phyloP scores from a whole-genome alignment of 345 rosid species.

The Bretschneidera sinensis region DNA sequence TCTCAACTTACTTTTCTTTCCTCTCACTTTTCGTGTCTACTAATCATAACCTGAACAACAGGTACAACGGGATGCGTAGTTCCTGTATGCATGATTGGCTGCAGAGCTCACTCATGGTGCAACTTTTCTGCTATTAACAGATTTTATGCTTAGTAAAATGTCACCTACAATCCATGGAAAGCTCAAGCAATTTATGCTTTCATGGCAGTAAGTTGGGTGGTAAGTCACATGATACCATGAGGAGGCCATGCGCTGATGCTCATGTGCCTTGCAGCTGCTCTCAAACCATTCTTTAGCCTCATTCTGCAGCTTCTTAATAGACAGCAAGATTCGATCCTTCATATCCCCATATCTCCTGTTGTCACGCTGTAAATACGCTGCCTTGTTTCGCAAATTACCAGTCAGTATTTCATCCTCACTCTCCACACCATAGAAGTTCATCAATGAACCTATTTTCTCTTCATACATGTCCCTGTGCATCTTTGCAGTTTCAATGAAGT shows the following conservation, averaged over 20 bases:
- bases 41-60: too few relatives aligned
- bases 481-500: slow-evolving; percentile 43
- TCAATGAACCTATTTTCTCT: slow-evolving; percentile 56
- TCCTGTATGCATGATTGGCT: too few relatives aligned
- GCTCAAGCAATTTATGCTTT: slow-evolving; percentile 49
- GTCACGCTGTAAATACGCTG: slow-evolving; percentile 63
- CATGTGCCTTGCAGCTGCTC: slow-evolving; percentile 36
- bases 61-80: too few relatives aligned
- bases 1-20: too few relatives aligned
- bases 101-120: too few relatives aligned
- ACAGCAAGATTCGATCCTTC: slow-evolving; percentile 64
- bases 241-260: slow-evolving; percentile 53
- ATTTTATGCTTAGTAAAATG: slow-evolving; percentile 46
- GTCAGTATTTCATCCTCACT: slow-evolving; percentile 88
- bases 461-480: slow-evolving; percentile 47
- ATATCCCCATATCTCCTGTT: slow-evolving; percentile 68
- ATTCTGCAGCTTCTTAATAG: slow-evolving; percentile 48
- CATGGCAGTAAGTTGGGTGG: slow-evolving; percentile 37
- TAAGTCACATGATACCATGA: slow-evolving; percentile 89
- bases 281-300: slow-evolving; percentile 74
- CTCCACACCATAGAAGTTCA: slow-evolving; percentile 58
- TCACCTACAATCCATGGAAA: slow-evolving; percentile 84
- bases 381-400: slow-evolving; percentile 56
- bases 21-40: too few relatives aligned
- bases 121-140: background rate